Evolutionary conservation across 2,329 filamentous ascomycete genomes (phyloP), one percentile per base, ranked within the genome.

Genomic region (Penicillium sp.): DNA sequence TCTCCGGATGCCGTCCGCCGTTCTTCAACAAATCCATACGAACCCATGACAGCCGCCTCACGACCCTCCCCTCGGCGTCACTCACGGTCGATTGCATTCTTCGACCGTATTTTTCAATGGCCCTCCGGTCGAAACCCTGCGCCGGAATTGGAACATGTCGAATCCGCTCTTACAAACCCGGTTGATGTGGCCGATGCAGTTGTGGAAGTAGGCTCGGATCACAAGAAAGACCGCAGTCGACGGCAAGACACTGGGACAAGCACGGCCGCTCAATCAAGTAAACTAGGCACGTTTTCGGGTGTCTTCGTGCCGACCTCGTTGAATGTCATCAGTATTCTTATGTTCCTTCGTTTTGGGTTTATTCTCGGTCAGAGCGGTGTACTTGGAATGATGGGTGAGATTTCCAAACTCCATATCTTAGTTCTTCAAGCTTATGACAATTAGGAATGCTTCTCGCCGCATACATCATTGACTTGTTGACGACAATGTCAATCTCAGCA

Each of bases 281-380:
- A 94, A 74, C 79, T 95, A 57, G 89, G 89, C 38, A 86, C 85
- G 8, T 84, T 91, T 62, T 89, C 86, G 3, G 89, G 89, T 7
- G 88, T 95, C 48, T 96, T 91, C 70, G 88, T 96, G 16, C 91
- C 91, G 1, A 91, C 91, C n/a, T 92, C 87, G 60, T 78, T 95
- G 63, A 96, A 94, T 71, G 91, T 96, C 43, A 76, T 95, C 62
- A 93, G 89, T 65, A 95, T 96, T 72, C 81, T 96, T 60, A 95
- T 96, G 90, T 96, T 96, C 74, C 79, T 96, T 65, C 84, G 91
- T 21, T 96, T 96, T 70, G 90, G 91, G 21, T 86, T 91, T 64
- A 89, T 96, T 57, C 78, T 95, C 21, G 91, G 90, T 8, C 88
- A 93, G 68, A 82, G 88, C 60, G 91, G 91, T 21, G 78, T 95